Base-by-base conservation (phyloP, 257 asterid genomes). In the Nicotiana knightiana region DNA sequence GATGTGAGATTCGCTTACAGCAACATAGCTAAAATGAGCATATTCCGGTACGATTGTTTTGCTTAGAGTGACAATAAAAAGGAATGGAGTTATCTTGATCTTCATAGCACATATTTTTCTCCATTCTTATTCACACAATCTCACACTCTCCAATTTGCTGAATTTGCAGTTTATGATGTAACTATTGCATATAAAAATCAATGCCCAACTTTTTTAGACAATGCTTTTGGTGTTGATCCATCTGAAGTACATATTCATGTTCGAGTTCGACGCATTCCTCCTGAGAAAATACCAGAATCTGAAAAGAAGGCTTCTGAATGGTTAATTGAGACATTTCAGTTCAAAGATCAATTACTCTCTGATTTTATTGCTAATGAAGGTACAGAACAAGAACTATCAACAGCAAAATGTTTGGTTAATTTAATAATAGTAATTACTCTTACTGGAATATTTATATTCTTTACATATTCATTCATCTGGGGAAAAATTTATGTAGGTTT, bases 191-290 rank as follows among this genome's bases (percentile, higher is more conserved):
- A 95, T 86, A 86, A 89, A 39, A 85, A 89, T 39, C 87, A 89
- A 6, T 91, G 92, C 86, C 98, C 98, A 0, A 85, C 97, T 18
- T 91, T 95, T 91, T 76, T 93, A 87, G 98, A 95, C 84, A 95
- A 95, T 9, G 96, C 91, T 9, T 95, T 79, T 68, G 98, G 97
- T 10, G 86, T 92, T 1, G 97, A 93, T 83, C 98, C 98, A 17
- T 87, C 97, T 0, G 98, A 95, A 86, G 95, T 93, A 76, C 98
- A 95, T 85, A 90, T 93, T 82, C 96, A 95, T 43, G 55, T 93
- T 67, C 86, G 88, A 5, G 55, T 93, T 67, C 86, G 88, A 5
- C 95, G 98, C 6, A 70, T 95, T 75, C 76, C 93, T 79, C 67
- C 89, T 1, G 65, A 32, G 1, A 89, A 91, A 28, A 83, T 93